Conservation (phyloP, 108 stramenopile genomes). For the Cylindrotheca closterium region DNA sequence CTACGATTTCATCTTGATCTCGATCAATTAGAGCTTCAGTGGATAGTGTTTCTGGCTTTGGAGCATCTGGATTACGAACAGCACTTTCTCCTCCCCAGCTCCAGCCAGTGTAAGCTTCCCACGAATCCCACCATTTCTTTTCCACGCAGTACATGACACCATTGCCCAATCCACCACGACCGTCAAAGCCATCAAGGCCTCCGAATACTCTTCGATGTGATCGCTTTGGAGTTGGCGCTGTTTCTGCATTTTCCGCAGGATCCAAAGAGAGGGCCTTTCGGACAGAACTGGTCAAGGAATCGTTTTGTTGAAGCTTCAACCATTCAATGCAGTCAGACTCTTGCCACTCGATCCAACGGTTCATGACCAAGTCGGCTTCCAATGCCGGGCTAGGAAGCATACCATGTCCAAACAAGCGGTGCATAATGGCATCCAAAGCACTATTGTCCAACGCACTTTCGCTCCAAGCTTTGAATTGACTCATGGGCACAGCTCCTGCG, state of each 20-base stretch:
- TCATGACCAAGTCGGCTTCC: constrained; percentile 59
- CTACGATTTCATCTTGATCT: constrained; percentile 43
- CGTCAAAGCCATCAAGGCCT: constrained; percentile 80
- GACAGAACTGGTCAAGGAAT: constrained; percentile 24
- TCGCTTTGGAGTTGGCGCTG: background rate
- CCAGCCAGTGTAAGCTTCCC: constrained; percentile 79
- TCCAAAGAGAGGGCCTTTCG: constrained; percentile 15
- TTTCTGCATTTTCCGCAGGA: constrained; percentile 3
- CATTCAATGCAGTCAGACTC: constrained; percentile 23
- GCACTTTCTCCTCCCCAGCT: constrained; percentile 37
- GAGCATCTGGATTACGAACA: constrained; percentile 1
- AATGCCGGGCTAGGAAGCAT: constrained; percentile 55
- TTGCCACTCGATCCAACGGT: constrained; percentile 75
- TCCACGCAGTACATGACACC: constrained; percentile 84
- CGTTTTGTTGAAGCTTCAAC: constrained; percentile 9
- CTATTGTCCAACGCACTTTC: constrained; percentile 59
- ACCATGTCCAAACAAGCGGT: constrained; percentile 61
- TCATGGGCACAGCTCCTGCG: constrained; percentile 51
- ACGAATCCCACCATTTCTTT: constrained; percentile 79
- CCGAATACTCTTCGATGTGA: constrained; percentile 48
- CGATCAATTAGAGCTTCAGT: constrained; percentile 68
- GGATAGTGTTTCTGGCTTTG: constrained; percentile 61
- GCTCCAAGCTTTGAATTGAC: constrained; percentile 42
- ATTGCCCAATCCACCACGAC: constrained; percentile 66
- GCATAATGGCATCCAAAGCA: constrained; percentile 56